Percentiles rank a stretch among this genome's conserved stretches.
phyloP scores from a whole-genome alignment of 371 early-diverging fungal genomes.

The Gilbertella persicaria region DNA sequence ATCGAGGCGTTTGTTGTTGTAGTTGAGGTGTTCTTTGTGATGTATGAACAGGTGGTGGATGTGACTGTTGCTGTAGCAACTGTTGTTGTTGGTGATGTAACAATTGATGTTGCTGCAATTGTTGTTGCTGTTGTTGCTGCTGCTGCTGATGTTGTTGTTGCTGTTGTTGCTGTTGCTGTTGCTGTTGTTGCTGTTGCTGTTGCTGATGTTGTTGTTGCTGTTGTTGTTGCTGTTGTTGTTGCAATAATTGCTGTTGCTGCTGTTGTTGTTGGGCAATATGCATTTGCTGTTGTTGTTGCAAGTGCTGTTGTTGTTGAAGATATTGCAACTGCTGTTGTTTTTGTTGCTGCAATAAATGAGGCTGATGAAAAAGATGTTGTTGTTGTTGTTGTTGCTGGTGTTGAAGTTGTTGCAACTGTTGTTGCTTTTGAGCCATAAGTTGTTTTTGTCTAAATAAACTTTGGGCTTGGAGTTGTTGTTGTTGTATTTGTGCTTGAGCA shows the following conservation, averaged over 20 bases:
- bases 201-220: constrained; percentile 6
- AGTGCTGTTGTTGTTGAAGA: constrained; percentile 9
- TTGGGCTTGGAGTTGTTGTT: constrained; percentile 27
- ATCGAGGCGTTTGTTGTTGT: constrained; percentile 5
- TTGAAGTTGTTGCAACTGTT: constrained; percentile 6
- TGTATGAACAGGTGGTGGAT: constrained; percentile 1
- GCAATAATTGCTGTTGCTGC: constrained; percentile 4
- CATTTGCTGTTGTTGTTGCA: constrained; percentile 9
- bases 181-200: constrained; percentile 14
- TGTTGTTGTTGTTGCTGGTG: constrained; percentile 14
- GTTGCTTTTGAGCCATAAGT: constrained; percentile 19
- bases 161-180: constrained; percentile 14
- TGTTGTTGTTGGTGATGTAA: constrained; percentile 5
- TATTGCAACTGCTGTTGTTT: constrained; percentile 1
- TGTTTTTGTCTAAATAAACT: constrained; percentile 31
- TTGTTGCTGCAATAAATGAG: background rate
- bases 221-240: constrained; percentile 8
- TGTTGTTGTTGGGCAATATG: constrained; percentile 1
- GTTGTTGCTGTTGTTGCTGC: constrained; percentile 18
- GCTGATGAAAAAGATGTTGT: too few relatives aligned
- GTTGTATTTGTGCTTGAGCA: constrained; percentile 22
- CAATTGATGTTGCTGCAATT: background rate
- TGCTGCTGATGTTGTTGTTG: constrained; percentile 17
- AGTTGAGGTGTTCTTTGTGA: constrained; percentile 10
- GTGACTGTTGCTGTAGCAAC: constrained; percentile 3